These are phyloP conservation scores for Populus pruinosa DNA, from an alignment of 345 rosid genomes.

Conservation along the genomic window DNA sequence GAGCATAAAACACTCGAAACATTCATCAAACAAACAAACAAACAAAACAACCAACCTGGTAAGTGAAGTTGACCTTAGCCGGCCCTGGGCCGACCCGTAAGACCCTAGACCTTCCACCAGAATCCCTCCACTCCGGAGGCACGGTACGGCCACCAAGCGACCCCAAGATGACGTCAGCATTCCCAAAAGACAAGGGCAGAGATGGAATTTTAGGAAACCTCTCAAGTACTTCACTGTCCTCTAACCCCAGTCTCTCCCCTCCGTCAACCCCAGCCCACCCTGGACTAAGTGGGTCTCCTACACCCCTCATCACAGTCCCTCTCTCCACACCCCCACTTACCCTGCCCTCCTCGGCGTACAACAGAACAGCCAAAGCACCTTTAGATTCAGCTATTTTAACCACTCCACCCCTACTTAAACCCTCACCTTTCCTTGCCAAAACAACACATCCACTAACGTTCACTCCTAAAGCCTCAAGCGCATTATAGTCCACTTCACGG, in stretches of 20 bases:
- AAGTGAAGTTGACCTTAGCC: constrained; percentile 63
- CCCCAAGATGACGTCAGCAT: constrained; percentile 62
- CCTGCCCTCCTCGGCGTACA: constrained; percentile 54
- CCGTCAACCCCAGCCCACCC: constrained; percentile 83
- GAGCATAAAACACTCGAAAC: not conserved
- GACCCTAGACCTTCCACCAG: constrained; percentile 32
- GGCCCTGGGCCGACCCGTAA: constrained; percentile 68
- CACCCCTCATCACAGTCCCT: constrained; percentile 90
- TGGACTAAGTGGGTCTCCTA: constrained; percentile 91
- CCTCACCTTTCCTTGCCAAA: constrained; percentile 56
- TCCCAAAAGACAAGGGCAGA: constrained; percentile 65
- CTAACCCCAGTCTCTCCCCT: constrained; percentile 61
- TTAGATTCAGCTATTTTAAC: constrained; percentile 57
- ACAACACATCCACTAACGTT: constrained; percentile 60
- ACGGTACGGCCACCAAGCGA: constrained; percentile 53
- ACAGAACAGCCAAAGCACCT: constrained; percentile 75
- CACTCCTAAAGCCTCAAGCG: constrained; percentile 54
- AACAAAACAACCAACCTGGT: constrained; percentile 47
- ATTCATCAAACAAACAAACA: constrained; percentile 1
- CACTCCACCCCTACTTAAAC: constrained; percentile 57
- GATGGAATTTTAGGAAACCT: constrained; percentile 79
- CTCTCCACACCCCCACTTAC: constrained; percentile 63
- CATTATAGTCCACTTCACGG: constrained; percentile 64
- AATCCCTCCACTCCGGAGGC: constrained; percentile 58
- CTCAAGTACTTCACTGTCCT: constrained; percentile 46